phyloP scores from a whole-genome alignment of 495 filamentous ascomycete species.

The Xylaria grammica region DNA sequence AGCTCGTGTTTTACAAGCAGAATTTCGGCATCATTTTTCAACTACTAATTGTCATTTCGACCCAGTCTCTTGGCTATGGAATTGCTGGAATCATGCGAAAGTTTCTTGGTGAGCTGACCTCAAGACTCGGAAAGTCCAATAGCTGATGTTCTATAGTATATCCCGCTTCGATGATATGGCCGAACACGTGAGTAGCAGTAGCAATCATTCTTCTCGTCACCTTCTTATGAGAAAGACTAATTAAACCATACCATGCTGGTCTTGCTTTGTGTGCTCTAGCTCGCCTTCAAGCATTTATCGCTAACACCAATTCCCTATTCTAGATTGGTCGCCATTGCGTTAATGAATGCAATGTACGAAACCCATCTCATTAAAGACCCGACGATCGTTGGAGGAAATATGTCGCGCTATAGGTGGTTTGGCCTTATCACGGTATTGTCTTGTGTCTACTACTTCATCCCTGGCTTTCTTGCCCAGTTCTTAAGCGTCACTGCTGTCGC shows the following conservation, averaged over 20 bases:
- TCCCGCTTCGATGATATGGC: slow-evolving; percentile 80
- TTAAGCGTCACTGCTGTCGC: slow-evolving; percentile 65
- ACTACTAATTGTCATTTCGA: slow-evolving; percentile 70
- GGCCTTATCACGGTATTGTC: slow-evolving; percentile 52
- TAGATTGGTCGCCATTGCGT: slow-evolving; percentile 65
- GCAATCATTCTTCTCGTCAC: not conserved
- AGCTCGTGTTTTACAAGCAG: slow-evolving; percentile 69
- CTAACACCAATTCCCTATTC: not conserved
- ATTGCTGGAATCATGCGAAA: slow-evolving; percentile 68
- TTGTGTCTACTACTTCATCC: slow-evolving; percentile 66
- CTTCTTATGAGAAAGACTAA: not conserved
- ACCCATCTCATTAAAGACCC: slow-evolving; percentile 51
- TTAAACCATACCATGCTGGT: not conserved
- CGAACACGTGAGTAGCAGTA: slow-evolving; percentile 40
- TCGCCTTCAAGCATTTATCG: not conserved
- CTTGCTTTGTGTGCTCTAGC: not conserved
- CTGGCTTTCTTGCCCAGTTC: slow-evolving; percentile 62
- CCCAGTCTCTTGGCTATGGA: slow-evolving; percentile 75
- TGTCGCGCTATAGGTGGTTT: slow-evolving; percentile 67
- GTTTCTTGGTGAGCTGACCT: slow-evolving; percentile 45
- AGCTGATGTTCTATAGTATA: slow-evolving; percentile 45
- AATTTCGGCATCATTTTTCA: slow-evolving; percentile 71
- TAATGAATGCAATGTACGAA: slow-evolving; percentile 77
- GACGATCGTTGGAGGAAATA: slow-evolving; percentile 57
- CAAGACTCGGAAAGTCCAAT: not conserved